Base-by-base conservation (phyloP, 208 protist species). In the Trypanosoma platydactyli region DNA sequence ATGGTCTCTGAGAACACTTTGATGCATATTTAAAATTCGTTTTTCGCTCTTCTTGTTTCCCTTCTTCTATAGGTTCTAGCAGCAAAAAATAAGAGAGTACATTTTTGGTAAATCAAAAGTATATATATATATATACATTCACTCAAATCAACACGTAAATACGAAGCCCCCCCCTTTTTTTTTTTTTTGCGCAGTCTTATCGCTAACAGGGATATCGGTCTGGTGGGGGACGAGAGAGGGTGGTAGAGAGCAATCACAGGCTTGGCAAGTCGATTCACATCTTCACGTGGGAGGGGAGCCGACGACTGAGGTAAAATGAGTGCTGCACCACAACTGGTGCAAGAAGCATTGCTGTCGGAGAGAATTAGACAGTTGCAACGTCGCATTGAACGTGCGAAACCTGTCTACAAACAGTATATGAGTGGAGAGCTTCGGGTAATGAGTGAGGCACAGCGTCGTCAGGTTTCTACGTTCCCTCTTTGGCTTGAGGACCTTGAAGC, bases 401-500 rank as follows among this genome's bases (percentile, higher is more conserved):
- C 59, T 6, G 5, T 70, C 22, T 41, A 41, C 29, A 22, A 42
- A 22, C 60, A 64, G 53, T 30, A 58, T 35, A 25, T 46, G 13
- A 60, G 35, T 35, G 70, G 70, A 18, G 62, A 76, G 27, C 45
- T 76, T 24, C 27, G 58, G 4, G 62, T 67, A 24, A 46, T 81
- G 54, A 74, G 20, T 41, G 65, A 73, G 0, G 67, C 54, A 3
- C 60, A 78, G 58, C 38, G 62, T 20, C 49, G 49, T 35, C 53
- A 66, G 25, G 56, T 81, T 7, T 27, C 57, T 1, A 55, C 58
- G 65, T 81, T 65, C 50, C 45, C 76, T 15, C 20, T 64, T 41
- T 78, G 54, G 60, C 27, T 78, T 24, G 35, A 56, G 33, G 71
- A 68, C 49, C 55, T 78, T 18, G 65, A 64, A 33, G 48, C 65